Base-by-base conservation (phyloP, 805 yeast genomes). In the Saturnispora quitensis region DNA sequence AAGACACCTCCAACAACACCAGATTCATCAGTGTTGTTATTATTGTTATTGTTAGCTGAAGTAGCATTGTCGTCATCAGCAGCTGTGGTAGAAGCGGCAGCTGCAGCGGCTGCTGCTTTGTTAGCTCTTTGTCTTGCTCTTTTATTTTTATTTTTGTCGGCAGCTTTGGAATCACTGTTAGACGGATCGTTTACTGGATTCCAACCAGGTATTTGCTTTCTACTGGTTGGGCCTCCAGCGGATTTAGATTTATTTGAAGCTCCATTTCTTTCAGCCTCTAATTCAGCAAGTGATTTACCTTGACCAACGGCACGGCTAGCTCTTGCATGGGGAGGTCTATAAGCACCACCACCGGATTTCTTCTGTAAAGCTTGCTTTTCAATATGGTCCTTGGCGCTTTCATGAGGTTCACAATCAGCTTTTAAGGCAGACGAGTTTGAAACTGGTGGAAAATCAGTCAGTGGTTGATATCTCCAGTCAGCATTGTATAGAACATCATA, bases 261-360 rank as follows among this genome's bases (percentile, higher is more conserved):
- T 49, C 45, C 49, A 31, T 53, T 52, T 44, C 58, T 57, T 47
- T 62, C 63, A 48, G 69, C 68, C 66, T 81, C 86, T 66, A 74
- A 75, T 63, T 82, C 83, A 56, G 80, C 80, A 57, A 81, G 68
- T 5, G 86, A 71, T 52, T 81, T 74, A 40, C 75, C 65, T 12
- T 72, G 60, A 47, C 65, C 66, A 5, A 68, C 65, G 18, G 71
- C 66, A 18, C 65, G 63, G 47, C 67, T 74, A 67, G 96, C 78
- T 58, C 70, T 64, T 10, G 97, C 96, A 68, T 89, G 97, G 2
- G 99, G 99, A 24, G 99, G 99, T 67, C 95, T 81, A 67, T 93
- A 93, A 42, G 97, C 98, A 50, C 56, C 57, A 17, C 55, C 52
- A 6, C 55, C 58, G 5, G 52, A 20, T 22, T 43, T 40, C 20